A percentile compares a stretch with the other conserved stretches of the same genome.
Conservation (phyloP, 352 stramenopile genomes). For the Phytophthora kernoviae region DNA sequence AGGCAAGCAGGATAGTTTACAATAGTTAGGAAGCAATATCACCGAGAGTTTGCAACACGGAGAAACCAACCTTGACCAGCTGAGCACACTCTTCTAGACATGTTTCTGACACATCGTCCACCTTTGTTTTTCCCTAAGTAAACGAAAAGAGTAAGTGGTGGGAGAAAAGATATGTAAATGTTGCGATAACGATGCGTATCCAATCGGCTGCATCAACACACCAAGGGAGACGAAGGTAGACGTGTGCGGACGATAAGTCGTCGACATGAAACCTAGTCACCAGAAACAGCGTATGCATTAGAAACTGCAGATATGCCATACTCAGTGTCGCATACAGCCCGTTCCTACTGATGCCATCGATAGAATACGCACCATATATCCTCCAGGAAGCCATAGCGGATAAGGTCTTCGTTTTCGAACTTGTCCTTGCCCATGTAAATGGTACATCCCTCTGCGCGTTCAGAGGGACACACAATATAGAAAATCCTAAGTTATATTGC, state of each 20-base stretch:
- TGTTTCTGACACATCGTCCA: conserved; percentile 80
- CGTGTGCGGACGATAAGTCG: conserved; percentile 97
- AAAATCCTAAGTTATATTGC: not conserved
- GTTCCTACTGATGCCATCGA: not conserved
- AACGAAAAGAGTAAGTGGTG: not conserved
- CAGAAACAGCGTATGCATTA: not conserved
- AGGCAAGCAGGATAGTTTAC: no score
- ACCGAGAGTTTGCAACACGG: no score
- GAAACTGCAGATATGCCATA: no score
- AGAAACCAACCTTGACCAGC: conserved; percentile 90
- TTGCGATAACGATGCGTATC: conserved; percentile 4
- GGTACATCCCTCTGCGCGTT: conserved; percentile 76
- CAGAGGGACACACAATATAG: not conserved
- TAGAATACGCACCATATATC: conserved; percentile 86
- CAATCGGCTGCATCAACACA: conserved; percentile 21
- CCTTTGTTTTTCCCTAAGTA: conserved; percentile 60
- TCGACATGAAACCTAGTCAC: conserved; percentile 96
- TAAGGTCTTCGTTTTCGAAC: conserved; percentile 99
- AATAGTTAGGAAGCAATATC: no score
- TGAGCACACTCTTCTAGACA: conserved; percentile 91
- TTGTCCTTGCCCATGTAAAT: conserved; percentile 99
- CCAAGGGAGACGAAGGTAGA: conserved; percentile 96
- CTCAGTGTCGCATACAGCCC: no score
- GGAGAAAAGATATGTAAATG: not conserved
- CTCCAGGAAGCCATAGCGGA: conserved; percentile 96